phyloP scores from a whole-genome alignment of 495 filamentous ascomycete genomes.

The Aspergillus bertholletiae region DNA sequence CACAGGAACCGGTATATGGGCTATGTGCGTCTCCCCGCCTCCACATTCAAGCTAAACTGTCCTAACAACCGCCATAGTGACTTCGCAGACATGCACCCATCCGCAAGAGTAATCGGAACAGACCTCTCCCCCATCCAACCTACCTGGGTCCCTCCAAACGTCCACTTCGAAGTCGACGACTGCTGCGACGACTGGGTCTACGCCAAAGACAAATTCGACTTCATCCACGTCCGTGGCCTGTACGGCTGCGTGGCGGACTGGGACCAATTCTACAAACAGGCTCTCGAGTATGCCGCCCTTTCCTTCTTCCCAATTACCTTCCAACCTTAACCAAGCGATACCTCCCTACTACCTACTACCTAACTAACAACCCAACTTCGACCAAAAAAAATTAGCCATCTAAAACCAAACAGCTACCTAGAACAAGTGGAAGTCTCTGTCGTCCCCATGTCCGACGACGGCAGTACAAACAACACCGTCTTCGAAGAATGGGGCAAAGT shows the following conservation, averaged over 20 bases:
- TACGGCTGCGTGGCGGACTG: neutral
- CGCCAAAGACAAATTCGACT: slow-evolving; percentile 20
- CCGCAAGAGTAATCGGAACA: slow-evolving; percentile 29
- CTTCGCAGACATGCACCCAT: slow-evolving; percentile 13
- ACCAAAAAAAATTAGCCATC: neutral
- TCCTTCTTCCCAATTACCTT: no score
- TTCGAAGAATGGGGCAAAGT: slow-evolving; percentile 1
- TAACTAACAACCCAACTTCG: no score
- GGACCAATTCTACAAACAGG: neutral
- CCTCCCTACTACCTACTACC: no score
- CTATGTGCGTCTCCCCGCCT: neutral
- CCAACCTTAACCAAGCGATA: neutral
- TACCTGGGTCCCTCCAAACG: slow-evolving; percentile 30
- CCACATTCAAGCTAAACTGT: neutral
- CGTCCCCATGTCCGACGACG: neutral
- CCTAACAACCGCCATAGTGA: neutral
- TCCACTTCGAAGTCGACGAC: slow-evolving; percentile 31
- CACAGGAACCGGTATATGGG: slow-evolving; percentile 13
- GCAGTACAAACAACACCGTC: neutral
- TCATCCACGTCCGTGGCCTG: slow-evolving; percentile 14
- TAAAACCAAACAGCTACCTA: neutral
- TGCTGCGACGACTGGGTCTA: slow-evolving; percentile 29
- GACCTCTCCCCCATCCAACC: slow-evolving; percentile 54
- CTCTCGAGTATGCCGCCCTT: neutral
- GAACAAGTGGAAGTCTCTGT: neutral